phyloP scores from a whole-genome alignment of 495 filamentous ascomycete species.

The Xylaria castorea region DNA sequence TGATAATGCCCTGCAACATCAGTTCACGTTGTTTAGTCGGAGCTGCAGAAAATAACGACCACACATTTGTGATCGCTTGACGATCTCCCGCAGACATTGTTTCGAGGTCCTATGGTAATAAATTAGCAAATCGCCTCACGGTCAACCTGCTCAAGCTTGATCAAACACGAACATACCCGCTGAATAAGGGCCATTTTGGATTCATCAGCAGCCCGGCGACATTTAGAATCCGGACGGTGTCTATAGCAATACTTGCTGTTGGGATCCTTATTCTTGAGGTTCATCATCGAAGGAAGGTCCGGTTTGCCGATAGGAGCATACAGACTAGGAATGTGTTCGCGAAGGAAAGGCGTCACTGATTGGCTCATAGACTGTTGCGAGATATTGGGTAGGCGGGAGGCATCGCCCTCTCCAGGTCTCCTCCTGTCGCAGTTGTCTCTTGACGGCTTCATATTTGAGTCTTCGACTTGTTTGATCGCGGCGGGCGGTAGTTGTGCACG shows the following conservation, averaged over 20 bases:
- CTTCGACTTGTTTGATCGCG: conserved; percentile 22
- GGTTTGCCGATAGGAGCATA: conserved; percentile 72
- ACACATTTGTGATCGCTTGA: conserved; percentile 93
- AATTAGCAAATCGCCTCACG: conserved; percentile 20
- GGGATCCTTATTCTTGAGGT: conserved; percentile 54
- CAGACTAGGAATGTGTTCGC: conserved; percentile 81
- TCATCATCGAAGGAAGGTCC: conserved; percentile 47
- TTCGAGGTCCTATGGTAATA: conserved; percentile 71
- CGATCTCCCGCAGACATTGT: conserved; percentile 81
- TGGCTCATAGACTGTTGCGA: conserved; percentile 57
- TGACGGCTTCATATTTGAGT: conserved; percentile 36
- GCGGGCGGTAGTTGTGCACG: conserved; percentile 9
- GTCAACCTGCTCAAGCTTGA: not conserved
- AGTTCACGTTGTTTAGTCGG: conserved; percentile 91
- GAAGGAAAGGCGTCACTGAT: conserved; percentile 79
- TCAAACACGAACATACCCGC: conserved; percentile 60
- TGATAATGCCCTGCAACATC: conserved; percentile 93
- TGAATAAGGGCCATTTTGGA: conserved; percentile 95
- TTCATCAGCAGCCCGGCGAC: conserved; percentile 88
- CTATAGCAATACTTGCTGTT: conserved; percentile 97
- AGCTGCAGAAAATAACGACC: conserved; percentile 96
- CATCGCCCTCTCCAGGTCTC: conserved; percentile 50
- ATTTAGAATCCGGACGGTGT: conserved; percentile 93
- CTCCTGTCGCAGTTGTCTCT: conserved; percentile 50
- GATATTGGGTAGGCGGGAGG: conserved; percentile 50